These are phyloP conservation scores for Berberis thunbergii DNA, from an alignment of 164 flowering plant species.

Conservation along the genomic window DNA sequence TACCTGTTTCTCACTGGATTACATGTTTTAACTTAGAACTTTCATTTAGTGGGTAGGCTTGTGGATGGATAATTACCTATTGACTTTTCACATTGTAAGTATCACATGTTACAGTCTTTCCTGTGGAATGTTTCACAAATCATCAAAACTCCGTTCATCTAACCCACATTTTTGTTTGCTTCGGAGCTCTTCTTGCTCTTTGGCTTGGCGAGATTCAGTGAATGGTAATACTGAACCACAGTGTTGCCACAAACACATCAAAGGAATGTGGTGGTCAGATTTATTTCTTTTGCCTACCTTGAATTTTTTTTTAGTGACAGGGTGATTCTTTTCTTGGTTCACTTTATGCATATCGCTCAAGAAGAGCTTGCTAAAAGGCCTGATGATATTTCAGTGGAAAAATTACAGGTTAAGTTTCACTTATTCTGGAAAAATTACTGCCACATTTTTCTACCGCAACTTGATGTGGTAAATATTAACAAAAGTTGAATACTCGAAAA, in stretches of 20 bases:
- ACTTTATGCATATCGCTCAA: conserved; percentile 95
- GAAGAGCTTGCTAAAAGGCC: conserved; percentile 77
- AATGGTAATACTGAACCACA: not conserved
- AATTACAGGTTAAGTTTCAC: conserved; percentile 61
- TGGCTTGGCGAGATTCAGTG: not conserved
- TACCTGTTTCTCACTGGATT: too few species aligned
- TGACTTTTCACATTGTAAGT: too few species aligned
- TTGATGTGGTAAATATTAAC: too few species aligned
- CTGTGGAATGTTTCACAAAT: not conserved
- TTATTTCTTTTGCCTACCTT: not conserved
- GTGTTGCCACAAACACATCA: not conserved
- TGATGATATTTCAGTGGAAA: conserved; percentile 83
- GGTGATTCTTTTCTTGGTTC: conserved; percentile 96
- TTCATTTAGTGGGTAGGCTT: too few species aligned
- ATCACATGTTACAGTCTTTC: not conserved
- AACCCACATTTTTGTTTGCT: not conserved
- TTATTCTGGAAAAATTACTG: not conserved
- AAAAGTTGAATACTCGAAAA: too few species aligned
- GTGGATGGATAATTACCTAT: too few species aligned
- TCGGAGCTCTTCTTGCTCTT: not conserved
- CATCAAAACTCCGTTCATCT: too few species aligned
- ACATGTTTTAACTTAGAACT: too few species aligned
- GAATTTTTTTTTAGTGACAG: conserved; percentile 22
- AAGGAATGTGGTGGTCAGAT: not conserved
- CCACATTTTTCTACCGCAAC: not conserved